phyloP scores from a whole-genome alignment of 257 asterid genomes.

The Solanum clarkiae region DNA sequence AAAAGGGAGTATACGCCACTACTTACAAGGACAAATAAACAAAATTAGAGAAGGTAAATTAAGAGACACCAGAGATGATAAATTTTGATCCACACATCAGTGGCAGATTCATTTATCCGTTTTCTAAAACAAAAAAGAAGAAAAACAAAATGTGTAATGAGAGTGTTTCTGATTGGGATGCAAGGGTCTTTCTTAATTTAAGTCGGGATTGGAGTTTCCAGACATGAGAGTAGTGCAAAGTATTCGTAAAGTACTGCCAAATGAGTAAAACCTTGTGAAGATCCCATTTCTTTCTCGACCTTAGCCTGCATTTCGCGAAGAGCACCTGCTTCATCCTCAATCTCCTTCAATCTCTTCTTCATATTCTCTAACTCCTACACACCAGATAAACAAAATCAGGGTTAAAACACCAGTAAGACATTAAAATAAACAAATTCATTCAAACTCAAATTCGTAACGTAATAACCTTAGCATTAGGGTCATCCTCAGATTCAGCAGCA shows the following conservation, averaged over 20 bases:
- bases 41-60: not conserved
- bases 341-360: slow-evolving; percentile 69
- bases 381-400: not conserved
- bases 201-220: not conserved
- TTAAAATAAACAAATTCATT: not conserved
- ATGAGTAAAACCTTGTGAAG: slow-evolving; percentile 38
- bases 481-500: slow-evolving; percentile 1
- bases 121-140: not conserved
- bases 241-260: not conserved
- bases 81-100: not conserved
- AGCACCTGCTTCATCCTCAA: slow-evolving; percentile 81
- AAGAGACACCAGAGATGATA: not conserved
- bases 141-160: not conserved
- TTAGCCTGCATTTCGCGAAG: slow-evolving; percentile 80
- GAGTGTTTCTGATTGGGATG: not conserved
- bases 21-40: not conserved
- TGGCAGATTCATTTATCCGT: not conserved
- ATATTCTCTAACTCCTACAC: slow-evolving; percentile 60
- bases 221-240: not conserved
- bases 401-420: not conserved
- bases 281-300: slow-evolving; percentile 67
- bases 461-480: slow-evolving; percentile 5
- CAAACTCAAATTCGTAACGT: not conserved
- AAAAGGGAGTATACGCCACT: not conserved
- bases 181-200: not conserved